Percentiles rank a stretch among this genome's conserved stretches.
phyloP scores from a whole-genome alignment of 164 flowering plant species.

The Aristolochia fimbriata region DNA sequence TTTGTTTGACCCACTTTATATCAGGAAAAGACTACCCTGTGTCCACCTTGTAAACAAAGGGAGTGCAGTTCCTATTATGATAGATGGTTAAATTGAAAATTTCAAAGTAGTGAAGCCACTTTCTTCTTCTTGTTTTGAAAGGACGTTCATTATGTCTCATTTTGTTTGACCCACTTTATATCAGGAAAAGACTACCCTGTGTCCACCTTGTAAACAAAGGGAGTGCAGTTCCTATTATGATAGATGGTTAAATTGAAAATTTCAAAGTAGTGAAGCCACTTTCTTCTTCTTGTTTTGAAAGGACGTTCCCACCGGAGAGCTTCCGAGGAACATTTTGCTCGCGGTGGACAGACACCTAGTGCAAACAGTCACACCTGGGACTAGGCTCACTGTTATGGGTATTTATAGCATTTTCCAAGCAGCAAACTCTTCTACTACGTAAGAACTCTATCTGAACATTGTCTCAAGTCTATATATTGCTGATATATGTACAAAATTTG shows the following conservation, averaged over 20 bases:
- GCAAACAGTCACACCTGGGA: conserved; percentile 92
- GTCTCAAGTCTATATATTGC: background rate
- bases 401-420: conserved; percentile 93
- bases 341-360: conserved; percentile 96
- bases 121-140: conserved; percentile 16
- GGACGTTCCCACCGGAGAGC: conserved; percentile 99
- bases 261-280: background rate
- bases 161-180: too few species aligned
- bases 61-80: background rate
- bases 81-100: background rate
- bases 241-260: background rate
- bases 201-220: too few species aligned
- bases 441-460: conserved; percentile 12
- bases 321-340: conserved; percentile 90
- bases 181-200: background rate
- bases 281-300: conserved; percentile 16
- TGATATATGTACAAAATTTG: background rate
- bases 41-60: too few species aligned
- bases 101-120: background rate
- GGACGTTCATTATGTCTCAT: too few species aligned
- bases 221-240: background rate
- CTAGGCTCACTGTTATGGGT: conserved; percentile 89
- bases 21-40: background rate
- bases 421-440: conserved; percentile 71
- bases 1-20: background rate